Percentiles rank a stretch among this genome's conserved stretches.
These are phyloP conservation scores for Cicer judaicum DNA, from an alignment of 306 rosid genomes.

Conservation along the genomic window DNA sequence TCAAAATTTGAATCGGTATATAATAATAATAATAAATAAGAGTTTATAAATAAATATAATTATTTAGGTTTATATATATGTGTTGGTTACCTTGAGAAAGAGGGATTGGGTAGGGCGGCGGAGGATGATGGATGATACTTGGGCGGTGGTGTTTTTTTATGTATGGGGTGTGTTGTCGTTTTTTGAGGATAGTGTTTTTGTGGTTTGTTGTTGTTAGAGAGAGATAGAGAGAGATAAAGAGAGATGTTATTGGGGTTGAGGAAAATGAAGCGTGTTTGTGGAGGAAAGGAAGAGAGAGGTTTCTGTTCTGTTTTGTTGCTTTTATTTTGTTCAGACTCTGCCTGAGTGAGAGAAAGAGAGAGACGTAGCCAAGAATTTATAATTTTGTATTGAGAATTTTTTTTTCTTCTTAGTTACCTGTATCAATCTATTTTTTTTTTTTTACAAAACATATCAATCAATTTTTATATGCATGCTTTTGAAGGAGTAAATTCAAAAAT, in stretches of 20 bases:
- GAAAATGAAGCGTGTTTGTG: not conserved
- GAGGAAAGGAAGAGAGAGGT: no score
- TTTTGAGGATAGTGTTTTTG: not conserved
- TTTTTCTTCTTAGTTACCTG: no score
- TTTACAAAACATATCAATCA: no score
- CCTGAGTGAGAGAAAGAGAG: no score
- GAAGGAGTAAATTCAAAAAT: no score
- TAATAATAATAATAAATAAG: not conserved
- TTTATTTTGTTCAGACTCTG: no score
- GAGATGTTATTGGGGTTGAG: not conserved
- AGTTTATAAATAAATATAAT: not conserved
- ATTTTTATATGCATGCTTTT: no score
- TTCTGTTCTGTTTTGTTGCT: no score
- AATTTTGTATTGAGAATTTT: no score
- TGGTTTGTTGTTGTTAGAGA: constrained; percentile 7
- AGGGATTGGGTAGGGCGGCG: constrained; percentile 2
- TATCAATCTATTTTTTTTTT: no score
- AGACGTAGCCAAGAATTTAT: no score
- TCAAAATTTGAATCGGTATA: not conserved
- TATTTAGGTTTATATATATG: not conserved
- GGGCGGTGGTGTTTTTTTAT: constrained; percentile 12
- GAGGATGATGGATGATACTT: not conserved
- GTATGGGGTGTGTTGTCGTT: not conserved
- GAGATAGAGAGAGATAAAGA: no score
- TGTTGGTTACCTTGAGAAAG: constrained; percentile 13